Evolutionary conservation across 768 basidiomycete genomes (phyloP).

Genomic region (Mycena latifolia): DNA sequence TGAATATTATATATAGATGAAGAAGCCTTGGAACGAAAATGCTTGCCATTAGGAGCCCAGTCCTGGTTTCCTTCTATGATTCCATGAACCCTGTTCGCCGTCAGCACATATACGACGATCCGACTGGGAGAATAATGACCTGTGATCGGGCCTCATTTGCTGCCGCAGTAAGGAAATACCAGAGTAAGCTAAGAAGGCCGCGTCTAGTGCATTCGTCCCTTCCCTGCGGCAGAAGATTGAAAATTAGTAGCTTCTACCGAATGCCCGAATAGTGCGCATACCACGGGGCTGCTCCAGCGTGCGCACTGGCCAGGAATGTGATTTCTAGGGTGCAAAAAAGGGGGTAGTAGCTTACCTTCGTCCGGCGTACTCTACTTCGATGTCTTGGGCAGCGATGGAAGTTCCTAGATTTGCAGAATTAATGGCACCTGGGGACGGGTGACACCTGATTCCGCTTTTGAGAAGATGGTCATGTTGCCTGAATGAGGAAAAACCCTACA

Average conservation of each 20-base stretch:
- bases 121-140: neutral
- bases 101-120: neutral
- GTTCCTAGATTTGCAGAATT: slow-evolving; percentile 64
- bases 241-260: slow-evolving; percentile 4
- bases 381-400: slow-evolving; percentile 72
- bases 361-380: slow-evolving; percentile 81
- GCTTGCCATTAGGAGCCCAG: slow-evolving; percentile 77
- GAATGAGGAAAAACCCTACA: slow-evolving; percentile 59
- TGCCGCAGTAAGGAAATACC: slow-evolving; percentile 85
- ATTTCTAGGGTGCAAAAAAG: slow-evolving; percentile 10
- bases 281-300: slow-evolving; percentile 87
- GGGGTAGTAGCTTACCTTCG: slow-evolving; percentile 64
- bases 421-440: slow-evolving; percentile 70
- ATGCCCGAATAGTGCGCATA: slow-evolving; percentile 39
- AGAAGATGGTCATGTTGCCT: neutral
- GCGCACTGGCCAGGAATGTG: slow-evolving; percentile 61
- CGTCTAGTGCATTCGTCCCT: slow-evolving; percentile 89
- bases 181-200: slow-evolving; percentile 88
- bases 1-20: slow-evolving; percentile 6
- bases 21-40: slow-evolving; percentile 4
- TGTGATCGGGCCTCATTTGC: slow-evolving; percentile 86
- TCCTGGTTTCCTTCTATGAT: slow-evolving; percentile 73
- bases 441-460: slow-evolving; percentile 67
- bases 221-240: slow-evolving; percentile 59
- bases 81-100: slow-evolving; percentile 71